Conservation (phyloP, 345 rosid species). For the Noccaea caerulescens region DNA sequence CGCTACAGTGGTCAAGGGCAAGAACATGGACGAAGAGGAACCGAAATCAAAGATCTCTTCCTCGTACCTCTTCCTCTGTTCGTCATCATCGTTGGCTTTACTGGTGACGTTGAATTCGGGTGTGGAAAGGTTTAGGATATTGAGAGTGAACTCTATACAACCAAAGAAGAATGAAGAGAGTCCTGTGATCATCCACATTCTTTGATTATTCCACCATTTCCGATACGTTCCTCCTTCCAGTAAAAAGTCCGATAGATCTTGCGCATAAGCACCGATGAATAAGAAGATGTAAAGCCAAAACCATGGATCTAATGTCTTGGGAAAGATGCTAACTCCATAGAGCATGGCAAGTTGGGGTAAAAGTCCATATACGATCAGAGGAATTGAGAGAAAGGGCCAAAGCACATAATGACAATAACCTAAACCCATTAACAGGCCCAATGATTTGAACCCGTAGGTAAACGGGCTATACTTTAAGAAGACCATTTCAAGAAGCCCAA, state of each 20-base stretch:
- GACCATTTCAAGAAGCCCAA: constrained; percentile 58
- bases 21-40: constrained; percentile 58
- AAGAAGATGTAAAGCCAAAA: constrained; percentile 65
- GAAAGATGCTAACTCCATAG: constrained; percentile 52
- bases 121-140: constrained; percentile 51
- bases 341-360: constrained; percentile 72
- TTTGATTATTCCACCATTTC: constrained; percentile 82
- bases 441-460: constrained; percentile 50
- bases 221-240: constrained; percentile 50
- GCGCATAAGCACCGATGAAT: constrained; percentile 61
- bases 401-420: constrained; percentile 49
- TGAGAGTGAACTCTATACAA: constrained; percentile 50
- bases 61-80: constrained; percentile 60
- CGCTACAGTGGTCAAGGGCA: constrained; percentile 52
- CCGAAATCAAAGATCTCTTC: constrained; percentile 69
- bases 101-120: constrained; percentile 62
- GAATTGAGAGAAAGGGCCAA: constrained; percentile 60
- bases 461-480: constrained; percentile 51
- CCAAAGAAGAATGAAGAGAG: constrained; percentile 52
- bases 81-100: constrained; percentile 57
- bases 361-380: constrained; percentile 54
- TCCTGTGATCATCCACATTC: constrained; percentile 64
- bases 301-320: constrained; percentile 64
- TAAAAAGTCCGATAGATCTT: constrained; percentile 51
- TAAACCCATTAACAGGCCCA: constrained; percentile 52